Evolutionary conservation across 768 basidiomycete species (phyloP), one percentile per base, ranked within the genome.

Genomic region (Chalciporus chontae): DNA sequence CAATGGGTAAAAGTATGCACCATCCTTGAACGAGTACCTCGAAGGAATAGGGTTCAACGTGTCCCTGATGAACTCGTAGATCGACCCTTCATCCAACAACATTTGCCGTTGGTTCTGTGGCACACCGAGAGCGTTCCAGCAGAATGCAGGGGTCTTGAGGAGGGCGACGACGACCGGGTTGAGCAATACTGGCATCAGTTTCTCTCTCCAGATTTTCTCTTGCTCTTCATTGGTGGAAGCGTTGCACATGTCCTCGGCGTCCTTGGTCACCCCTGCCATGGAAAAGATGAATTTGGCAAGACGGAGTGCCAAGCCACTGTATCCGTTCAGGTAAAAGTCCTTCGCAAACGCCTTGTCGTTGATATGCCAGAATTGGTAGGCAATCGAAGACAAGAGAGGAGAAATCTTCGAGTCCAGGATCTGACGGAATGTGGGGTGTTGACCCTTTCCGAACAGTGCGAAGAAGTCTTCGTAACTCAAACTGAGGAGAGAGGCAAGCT

Each of bases 61-160:
- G 27, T 81, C 74, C 31, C 69, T 61, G 40, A 83, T 72, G 49
- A 77, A 81, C 17, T 78, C 76, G 49, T 75, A 81, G 0, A 65
- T 45, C 18, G 69, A 62, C 18, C 79, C 78, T 50, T 80, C 79
- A 8, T 77, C 63, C 21, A 84, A 57, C 46, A 86, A 67, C 75
- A 83, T 81, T 49, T 71, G 70, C 52, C 83, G 74, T 68, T 88
- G 85, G 58, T 85, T 84, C 54, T 75, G 68, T 4, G 88, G 87
- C 4, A 90, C 88, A 14, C 87, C 88, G 19, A 90, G 69, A 0
- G 87, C 86, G 58, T 87, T 86, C 88, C 88, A 90, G 54, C 81
- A 84, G 53, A 84, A 71, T 14, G 63, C 45, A 23, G 73, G 75
- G 8, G 68, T 72, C 47, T 73, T 66, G 47, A 85, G 67, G 15